Base-by-base conservation (phyloP, 179 eudicot genomes). In the Beta macrorhiza region DNA sequence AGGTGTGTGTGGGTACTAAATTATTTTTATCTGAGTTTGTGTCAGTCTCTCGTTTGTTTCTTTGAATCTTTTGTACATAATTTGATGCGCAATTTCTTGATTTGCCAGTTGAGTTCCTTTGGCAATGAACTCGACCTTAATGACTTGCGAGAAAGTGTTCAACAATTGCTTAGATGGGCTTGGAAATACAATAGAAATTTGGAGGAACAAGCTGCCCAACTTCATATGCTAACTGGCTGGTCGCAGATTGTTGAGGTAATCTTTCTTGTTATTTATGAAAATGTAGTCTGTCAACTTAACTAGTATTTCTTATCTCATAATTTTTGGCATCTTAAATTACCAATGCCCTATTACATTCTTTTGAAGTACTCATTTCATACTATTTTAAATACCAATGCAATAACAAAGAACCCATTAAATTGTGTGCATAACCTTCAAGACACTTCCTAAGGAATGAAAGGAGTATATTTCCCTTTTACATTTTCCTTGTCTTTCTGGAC, bases 181-280 rank as follows among this genome's bases (percentile, higher is more conserved):
- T 96, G 97, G 98, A 92, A 91, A 83, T 92, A 92, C 91, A 96
- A 96, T 87, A 91, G 87, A 83, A 96, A 96, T 87, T 93, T 94
- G 76, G 99, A 96, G 88, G 99, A 96, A 82, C 98, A 94, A 80
- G 99, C 97, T 84, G 97, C 99, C 64, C 99, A 96, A 84, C 99
- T 96, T 83, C 99, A 96, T 91, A 92, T 94, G 99, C 88, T 94
- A 81, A 94, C 93, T 77, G 92, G 98, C 80, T 96, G 98, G 99
- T 94, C 93, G 75, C 99, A 94, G 85, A 89, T 92, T 86, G 93
- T 91, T 58, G 97, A 96, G 97, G 99, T 94, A 53, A 25, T 78
- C 42, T 74, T 10, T n/a, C 25, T 49, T 20, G 2, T n/a, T 4
- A 9, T 47, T 72, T 6, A 47, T 51, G 63, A 45, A 5, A 2